Percentiles rank a stretch among this genome's conserved stretches.
phyloP scores from a whole-genome alignment of 352 stramenopile species.

The Plasmopara halstedii region DNA sequence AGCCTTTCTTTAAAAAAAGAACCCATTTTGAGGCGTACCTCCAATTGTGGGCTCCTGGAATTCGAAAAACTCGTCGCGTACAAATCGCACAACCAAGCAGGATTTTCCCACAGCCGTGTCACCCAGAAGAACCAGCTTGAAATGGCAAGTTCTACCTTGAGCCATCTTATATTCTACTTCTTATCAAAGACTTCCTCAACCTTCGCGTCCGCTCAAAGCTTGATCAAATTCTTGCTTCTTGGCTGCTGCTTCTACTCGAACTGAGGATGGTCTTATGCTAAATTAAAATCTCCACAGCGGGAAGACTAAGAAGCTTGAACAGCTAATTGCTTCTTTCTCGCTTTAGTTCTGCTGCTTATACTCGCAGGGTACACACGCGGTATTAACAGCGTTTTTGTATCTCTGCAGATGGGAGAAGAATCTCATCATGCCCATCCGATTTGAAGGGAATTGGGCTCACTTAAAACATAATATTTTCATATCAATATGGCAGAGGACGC shows the following conservation, averaged over 20 bases:
- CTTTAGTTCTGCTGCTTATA: constrained; percentile 22
- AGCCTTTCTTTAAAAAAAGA: neutral
- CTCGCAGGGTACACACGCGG: constrained; percentile 13
- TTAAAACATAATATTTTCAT: constrained; percentile 4
- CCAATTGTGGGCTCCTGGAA: constrained; percentile 98
- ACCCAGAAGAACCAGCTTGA: constrained; percentile 99
- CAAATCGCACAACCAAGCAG: constrained; percentile 98
- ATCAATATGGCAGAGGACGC: neutral
- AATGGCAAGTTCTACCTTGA: constrained; percentile 89
- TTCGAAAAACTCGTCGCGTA: constrained; percentile 99
- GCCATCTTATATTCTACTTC: constrained; percentile 42
- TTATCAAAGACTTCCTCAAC: constrained; percentile 7
- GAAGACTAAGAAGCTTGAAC: neutral
- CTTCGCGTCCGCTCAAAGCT: constrained; percentile 10
- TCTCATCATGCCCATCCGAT: constrained; percentile 5
- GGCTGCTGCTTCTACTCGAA: constrained; percentile 11
- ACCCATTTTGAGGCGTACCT: constrained; percentile 34
- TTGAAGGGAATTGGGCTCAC: constrained; percentile 1
- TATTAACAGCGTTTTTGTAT: constrained; percentile 27
- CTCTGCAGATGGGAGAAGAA: constrained; percentile 23
- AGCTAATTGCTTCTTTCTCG: constrained; percentile 23
- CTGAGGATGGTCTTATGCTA: constrained; percentile 1
- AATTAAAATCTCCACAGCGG: neutral
- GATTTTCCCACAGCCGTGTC: constrained; percentile 99
- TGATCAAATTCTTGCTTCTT: neutral